Base-by-base conservation (phyloP, 1,284 basidiomycete species). In the Apiotrichum veenhuisii region DNA sequence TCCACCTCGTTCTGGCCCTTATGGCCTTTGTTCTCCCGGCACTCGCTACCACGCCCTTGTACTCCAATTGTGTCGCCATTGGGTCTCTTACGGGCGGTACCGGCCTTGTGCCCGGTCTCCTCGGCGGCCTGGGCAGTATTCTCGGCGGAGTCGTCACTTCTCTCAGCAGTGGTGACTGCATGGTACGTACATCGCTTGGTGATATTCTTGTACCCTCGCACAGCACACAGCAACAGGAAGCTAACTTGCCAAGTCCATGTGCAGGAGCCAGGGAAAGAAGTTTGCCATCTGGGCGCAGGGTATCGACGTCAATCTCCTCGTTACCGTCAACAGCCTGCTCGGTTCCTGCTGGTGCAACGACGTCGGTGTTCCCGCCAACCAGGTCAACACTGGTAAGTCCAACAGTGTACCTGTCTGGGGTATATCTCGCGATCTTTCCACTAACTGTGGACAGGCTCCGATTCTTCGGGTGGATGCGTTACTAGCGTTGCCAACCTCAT, bases 301-400 rank as follows among this genome's bases (percentile, higher is more conserved):
- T n/a, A 50, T 50, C n/a, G 37, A 50, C n/a, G 25, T 50, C 49
- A 26, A 7, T 26, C 8, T 8, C 18, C 38, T 50, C n/a, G n/a
- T 47, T 20, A 20, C n/a, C 37, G 25, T 50, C 38, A 37, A 37
- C 26, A 18, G n/a, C 26, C 27, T 38, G 3, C 38, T 50, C 20
- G 49, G 49, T 18, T 41, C 49, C 17, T 50, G 49, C 49, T 50
- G 41, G 38, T 50, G 49, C 49, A 20, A 14, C 49, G 30, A 50
- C 49, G 18, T 11, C 8, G 38, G 36, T 30, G 25, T 50, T 3
- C 9, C 26, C 26, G 26, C 38, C 17, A 17, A 26, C 2, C 9
- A 38, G 3, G 26, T 50, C 12, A 11, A 40, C 9, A 25, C 33
- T 10, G 49, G 49, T 50, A 22, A n/a, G 38, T 42, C 11, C n/a